Conservation (phyloP, 371 early-diverging fungal genomes). For the Rhizopus arrhizus region DNA sequence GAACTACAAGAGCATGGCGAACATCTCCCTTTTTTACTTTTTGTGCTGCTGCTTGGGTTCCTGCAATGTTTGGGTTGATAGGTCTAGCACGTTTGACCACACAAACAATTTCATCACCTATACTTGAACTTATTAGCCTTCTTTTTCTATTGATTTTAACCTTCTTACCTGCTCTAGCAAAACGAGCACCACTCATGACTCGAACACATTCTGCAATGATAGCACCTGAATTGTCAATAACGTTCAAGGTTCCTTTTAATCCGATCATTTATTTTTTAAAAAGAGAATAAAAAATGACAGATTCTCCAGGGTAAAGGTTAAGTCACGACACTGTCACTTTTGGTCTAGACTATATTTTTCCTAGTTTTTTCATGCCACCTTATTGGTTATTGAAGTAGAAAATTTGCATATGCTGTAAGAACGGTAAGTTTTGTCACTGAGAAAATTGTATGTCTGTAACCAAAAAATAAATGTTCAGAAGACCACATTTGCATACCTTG, state of each 20-base stretch:
- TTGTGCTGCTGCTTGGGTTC: slow-evolving; percentile 56
- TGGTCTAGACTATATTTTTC: too few relatives aligned
- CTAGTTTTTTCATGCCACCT: too few relatives aligned
- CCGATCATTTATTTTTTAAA: slow-evolving; percentile 66
- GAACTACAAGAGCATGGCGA: slow-evolving; percentile 88
- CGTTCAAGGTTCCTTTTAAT: slow-evolving; percentile 80
- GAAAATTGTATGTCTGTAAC: too few relatives aligned
- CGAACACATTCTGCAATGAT: slow-evolving; percentile 94
- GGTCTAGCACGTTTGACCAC: slow-evolving; percentile 93
- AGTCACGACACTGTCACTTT: too few relatives aligned
- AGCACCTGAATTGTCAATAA: slow-evolving; percentile 97
- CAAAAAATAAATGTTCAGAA: too few relatives aligned
- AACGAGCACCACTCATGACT: slow-evolving; percentile 83
- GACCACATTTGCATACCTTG: too few relatives aligned
- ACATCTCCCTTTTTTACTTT: slow-evolving; percentile 98
- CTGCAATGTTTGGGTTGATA: slow-evolving; percentile 57
- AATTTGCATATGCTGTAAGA: too few relatives aligned
- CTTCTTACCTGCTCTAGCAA: slow-evolving; percentile 68
- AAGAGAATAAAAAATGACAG: neutral
- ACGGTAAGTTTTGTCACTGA: too few relatives aligned
- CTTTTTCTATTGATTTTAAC: too few relatives aligned
- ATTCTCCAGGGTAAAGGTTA: too few relatives aligned
- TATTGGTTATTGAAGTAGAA: too few relatives aligned
- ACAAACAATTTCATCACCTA: slow-evolving; percentile 96
- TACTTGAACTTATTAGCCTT: too few relatives aligned